phyloP scores from a whole-genome alignment of 345 rosid species.

The Aurinia saxatilis region DNA sequence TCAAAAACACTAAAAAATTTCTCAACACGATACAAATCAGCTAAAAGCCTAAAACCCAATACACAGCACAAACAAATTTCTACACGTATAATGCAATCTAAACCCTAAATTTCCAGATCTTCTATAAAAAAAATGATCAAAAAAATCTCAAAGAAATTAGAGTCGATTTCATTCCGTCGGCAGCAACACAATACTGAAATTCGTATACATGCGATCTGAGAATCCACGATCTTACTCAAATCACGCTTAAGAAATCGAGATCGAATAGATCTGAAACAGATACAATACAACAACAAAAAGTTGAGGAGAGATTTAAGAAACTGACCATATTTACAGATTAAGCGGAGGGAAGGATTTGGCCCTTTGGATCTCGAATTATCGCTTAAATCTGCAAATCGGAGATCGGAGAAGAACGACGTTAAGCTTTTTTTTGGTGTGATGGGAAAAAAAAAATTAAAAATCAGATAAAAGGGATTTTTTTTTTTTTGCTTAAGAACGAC shows the following conservation, averaged over 20 bases:
- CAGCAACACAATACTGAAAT: background rate
- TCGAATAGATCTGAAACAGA: constrained; percentile 13
- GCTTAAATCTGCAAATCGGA: constrained; percentile 23
- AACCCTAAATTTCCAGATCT: constrained; percentile 13
- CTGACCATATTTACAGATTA: constrained; percentile 25
- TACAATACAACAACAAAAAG: background rate
- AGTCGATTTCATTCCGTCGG: constrained; percentile 15
- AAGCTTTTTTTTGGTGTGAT: constrained; percentile 15
- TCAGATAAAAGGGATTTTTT: background rate
- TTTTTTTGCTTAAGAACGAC: constrained; percentile 9
- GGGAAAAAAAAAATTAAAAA: background rate
- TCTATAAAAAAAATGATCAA: too few relatives aligned
- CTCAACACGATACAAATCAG: too few relatives aligned
- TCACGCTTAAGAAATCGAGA: constrained; percentile 14
- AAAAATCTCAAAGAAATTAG: constrained; percentile 13
- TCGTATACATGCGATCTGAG: constrained; percentile 20
- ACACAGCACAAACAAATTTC: background rate
- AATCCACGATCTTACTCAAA: constrained; percentile 1
- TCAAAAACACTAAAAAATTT: background rate
- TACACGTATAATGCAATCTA: background rate
- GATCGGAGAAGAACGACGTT: constrained; percentile 25
- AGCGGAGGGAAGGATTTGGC: background rate
- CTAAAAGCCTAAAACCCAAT: too few relatives aligned
- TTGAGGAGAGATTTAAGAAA: background rate
- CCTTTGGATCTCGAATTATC: constrained; percentile 21